Conservation (phyloP, 2,329 filamentous ascomycete genomes). For the Nigrospora oryzae region DNA sequence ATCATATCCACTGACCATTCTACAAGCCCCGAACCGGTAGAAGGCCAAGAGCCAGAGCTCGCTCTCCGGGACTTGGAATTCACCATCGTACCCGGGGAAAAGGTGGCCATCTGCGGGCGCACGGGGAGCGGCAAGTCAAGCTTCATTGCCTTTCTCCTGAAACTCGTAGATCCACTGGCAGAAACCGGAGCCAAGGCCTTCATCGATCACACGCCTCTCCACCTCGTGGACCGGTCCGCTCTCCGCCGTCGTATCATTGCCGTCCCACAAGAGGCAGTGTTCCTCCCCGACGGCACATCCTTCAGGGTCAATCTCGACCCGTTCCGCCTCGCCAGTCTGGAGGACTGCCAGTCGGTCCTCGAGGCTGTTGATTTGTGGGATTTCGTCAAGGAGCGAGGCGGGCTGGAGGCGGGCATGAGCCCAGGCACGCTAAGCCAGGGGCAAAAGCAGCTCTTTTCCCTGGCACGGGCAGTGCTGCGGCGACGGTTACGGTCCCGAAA, state of each 20-base stretch:
- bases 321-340: conserved; percentile 7
- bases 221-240: conserved; percentile 19
- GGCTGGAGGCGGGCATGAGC: conserved; percentile 23
- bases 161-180: conserved; percentile 24
- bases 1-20: not conserved
- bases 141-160: conserved; percentile 28
- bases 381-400: conserved; percentile 14
- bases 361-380: conserved; percentile 12
- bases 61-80: conserved; percentile 20
- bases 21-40: not conserved
- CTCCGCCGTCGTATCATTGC: conserved; percentile 30
- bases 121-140: conserved; percentile 31
- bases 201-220: conserved; percentile 24
- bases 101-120: conserved; percentile 22
- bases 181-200: conserved; percentile 13
- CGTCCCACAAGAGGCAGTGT: conserved; percentile 33
- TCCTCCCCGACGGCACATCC: conserved; percentile 26
- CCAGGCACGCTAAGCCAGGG: conserved; percentile 38
- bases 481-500: conserved; percentile 12
- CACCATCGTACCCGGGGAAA: conserved; percentile 18
- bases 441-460: conserved; percentile 26
- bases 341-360: conserved; percentile 13
- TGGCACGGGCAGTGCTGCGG: conserved; percentile 16
- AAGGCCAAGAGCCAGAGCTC: conserved; percentile 7
- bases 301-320: conserved; percentile 25